Conservation (phyloP, 2,329 filamentous ascomycete species). For the Colletotrichum sp. region DNA sequence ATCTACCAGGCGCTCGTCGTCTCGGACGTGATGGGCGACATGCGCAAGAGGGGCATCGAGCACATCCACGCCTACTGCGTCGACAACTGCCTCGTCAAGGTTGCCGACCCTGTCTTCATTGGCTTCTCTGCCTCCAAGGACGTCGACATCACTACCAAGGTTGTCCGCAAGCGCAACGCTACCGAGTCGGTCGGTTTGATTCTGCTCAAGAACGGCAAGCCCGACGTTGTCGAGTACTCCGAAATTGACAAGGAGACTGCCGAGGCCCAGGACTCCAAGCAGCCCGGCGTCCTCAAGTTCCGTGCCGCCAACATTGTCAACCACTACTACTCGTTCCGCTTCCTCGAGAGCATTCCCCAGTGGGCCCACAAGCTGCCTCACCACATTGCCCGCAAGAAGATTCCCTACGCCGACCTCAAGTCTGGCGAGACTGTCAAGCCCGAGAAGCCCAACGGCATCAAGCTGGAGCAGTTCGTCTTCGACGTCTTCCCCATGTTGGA, state of each 20-base stretch:
- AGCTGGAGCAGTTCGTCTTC: slow-evolving; percentile 99
- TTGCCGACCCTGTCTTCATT: slow-evolving; percentile 96
- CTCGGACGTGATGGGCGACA: slow-evolving; percentile 82
- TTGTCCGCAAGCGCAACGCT: slow-evolving; percentile 97
- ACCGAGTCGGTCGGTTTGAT: slow-evolving; percentile 97
- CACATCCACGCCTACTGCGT: slow-evolving; percentile 99
- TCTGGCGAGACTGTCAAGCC: slow-evolving; percentile 86
- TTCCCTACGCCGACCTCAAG: slow-evolving; percentile 79
- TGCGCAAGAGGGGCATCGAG: slow-evolving; percentile 87
- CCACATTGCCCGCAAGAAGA: slow-evolving; percentile 98
- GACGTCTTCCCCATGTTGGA: slow-evolving; percentile 93
- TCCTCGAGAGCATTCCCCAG: slow-evolving; percentile 87
- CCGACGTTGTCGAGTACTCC: slow-evolving; percentile 97
- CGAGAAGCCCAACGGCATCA: slow-evolving; percentile 95
- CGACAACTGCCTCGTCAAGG: slow-evolving; percentile 98
- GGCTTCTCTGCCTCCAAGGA: slow-evolving; percentile 88
- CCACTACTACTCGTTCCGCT: slow-evolving; percentile 97
- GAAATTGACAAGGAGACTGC: slow-evolving; percentile 92
- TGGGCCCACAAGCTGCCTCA: slow-evolving; percentile 90
- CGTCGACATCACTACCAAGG: slow-evolving; percentile 97
- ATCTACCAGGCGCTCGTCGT: slow-evolving; percentile 91
- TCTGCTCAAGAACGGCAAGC: slow-evolving; percentile 91
- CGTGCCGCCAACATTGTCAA: slow-evolving; percentile 99
- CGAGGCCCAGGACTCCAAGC: slow-evolving; percentile 83
- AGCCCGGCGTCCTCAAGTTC: slow-evolving; percentile 87